phyloP scores from a whole-genome alignment of 1,139 yeast genomes.

The Yamadazyma aaseri region DNA sequence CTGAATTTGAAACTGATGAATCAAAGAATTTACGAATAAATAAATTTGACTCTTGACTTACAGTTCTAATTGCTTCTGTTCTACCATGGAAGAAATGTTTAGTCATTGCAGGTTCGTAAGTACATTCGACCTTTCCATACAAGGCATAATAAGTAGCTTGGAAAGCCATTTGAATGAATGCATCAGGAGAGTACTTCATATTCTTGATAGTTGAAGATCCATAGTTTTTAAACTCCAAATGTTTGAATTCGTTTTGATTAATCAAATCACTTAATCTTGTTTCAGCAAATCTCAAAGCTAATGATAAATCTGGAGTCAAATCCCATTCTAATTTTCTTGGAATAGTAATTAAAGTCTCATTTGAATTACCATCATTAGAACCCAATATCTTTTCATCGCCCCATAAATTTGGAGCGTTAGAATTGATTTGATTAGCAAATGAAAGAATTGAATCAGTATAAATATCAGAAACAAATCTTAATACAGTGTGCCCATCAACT shows the following conservation, averaged over 20 bases:
- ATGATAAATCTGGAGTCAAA: constrained; percentile 69
- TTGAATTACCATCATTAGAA: constrained; percentile 4
- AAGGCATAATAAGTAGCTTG: constrained; percentile 91
- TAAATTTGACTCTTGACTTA: constrained; percentile 72
- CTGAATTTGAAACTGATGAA: constrained; percentile 53
- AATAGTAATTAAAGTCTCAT: constrained; percentile 50
- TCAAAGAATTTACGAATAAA: constrained; percentile 88
- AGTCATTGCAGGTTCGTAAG: constrained; percentile 97
- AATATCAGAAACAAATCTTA: constrained; percentile 84
- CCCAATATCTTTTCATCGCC: constrained; percentile 20
- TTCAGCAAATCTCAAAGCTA: constrained; percentile 87
- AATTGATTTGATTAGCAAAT: constrained; percentile 81
- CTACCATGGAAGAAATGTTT: constrained; percentile 84
- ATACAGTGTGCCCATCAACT: constrained; percentile 92
- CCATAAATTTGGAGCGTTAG: constrained; percentile 81
- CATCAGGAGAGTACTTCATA: constrained; percentile 91
- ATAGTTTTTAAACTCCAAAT: constrained; percentile 70
- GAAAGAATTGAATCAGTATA: constrained; percentile 87
- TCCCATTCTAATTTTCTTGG: constrained; percentile 92
- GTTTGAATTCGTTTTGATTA: constrained; percentile 85
- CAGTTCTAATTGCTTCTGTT: constrained; percentile 88
- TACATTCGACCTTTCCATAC: constrained; percentile 89
- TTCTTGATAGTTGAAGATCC: constrained; percentile 79
- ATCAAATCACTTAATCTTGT: constrained; percentile 84
- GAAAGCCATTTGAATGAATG: constrained; percentile 91